Evolutionary conservation across 1,139 yeast species (phyloP), one percentile per base, ranked within the genome.

Genomic region (Wickerhamomyces sp.): DNA sequence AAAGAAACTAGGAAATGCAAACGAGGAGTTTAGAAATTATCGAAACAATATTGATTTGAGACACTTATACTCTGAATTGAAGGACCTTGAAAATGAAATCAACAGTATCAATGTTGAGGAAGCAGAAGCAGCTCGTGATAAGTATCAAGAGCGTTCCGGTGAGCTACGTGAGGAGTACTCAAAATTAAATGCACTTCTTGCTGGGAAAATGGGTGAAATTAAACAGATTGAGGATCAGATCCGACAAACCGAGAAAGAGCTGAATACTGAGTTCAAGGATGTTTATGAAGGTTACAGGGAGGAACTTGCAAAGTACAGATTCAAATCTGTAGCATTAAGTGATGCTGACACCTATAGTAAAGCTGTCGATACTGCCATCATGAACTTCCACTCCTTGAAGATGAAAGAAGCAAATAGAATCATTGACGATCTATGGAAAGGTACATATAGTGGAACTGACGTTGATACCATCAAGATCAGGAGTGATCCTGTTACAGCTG

Each of bases 381-480:
- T 94, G 96, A 83, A 84, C 58, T 93, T 81, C 60, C 99, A 94
- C 62, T 77, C 89, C 47, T 70, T 85, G 50, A 94, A 94, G 62
- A 94, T 94, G 99, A 81, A 81, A 54, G 96, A 91, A 57, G 90
- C 93, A 57, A 94, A 94, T 64, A 73, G 86, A 50, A 86, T 89
- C 31, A 72, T 94, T 43, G 93, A 87, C 58, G 97, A 90, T 58
- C 67, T 93, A 39, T 94, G 99, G 99, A 86, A 89, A 50, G 81
- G 80, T 45, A 93, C 99, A 0, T 94, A 94, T 60, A 85, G 86
- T 53, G 99, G 99, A 1, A 84, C 97, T 1, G 99, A 94, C 64
- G 90, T 94, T 39, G 97, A 94, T 60, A 81, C 95, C 0, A 91
- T 94, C 45, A 79, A 86, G 56, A 89, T 94, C 50, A 77, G 83